Percentiles rank a stretch among this genome's conserved stretches.
These are phyloP conservation scores for Lasiodiplodia sp. DNA, from an alignment of 2,329 filamentous ascomycete genomes.

Conservation along the genomic window DNA sequence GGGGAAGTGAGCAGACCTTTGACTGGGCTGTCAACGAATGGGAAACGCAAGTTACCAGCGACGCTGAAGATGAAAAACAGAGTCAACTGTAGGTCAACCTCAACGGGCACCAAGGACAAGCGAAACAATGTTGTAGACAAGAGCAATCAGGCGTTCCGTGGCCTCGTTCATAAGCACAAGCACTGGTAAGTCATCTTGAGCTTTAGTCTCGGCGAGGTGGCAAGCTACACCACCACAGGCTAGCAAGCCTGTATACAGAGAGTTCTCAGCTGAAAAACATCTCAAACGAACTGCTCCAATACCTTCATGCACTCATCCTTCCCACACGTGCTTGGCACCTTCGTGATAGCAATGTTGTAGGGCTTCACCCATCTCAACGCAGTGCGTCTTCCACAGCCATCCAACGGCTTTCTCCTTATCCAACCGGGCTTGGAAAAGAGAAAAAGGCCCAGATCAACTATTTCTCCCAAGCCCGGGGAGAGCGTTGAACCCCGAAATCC, in stretches of 20 bases:
- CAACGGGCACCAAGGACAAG: background rate
- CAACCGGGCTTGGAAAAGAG: background rate
- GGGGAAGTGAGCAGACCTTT: no score
- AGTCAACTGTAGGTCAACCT: no score
- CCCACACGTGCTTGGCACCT: background rate
- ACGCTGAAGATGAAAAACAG: no score
- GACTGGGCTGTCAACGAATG: no score
- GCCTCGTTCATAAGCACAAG: background rate
- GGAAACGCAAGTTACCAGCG: no score
- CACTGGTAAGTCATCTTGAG: background rate
- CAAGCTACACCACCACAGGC: background rate
- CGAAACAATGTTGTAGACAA: background rate
- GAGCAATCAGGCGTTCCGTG: background rate
- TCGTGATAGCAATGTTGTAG: background rate
- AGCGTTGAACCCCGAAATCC: constrained; percentile 7
- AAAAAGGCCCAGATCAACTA: background rate
- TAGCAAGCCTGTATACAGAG: background rate
- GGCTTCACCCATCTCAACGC: background rate
- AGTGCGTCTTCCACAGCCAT: background rate
- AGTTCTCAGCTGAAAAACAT: background rate
- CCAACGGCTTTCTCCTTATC: background rate
- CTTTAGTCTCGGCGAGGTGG: background rate
- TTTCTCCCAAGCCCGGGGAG: background rate
- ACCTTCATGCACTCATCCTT: background rate
- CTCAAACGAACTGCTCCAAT: background rate